Percentiles rank a stretch among this genome's conserved stretches.
These are phyloP conservation scores for Pythium sukuiense DNA, from an alignment of 352 stramenopile species.

Conservation along the genomic window DNA sequence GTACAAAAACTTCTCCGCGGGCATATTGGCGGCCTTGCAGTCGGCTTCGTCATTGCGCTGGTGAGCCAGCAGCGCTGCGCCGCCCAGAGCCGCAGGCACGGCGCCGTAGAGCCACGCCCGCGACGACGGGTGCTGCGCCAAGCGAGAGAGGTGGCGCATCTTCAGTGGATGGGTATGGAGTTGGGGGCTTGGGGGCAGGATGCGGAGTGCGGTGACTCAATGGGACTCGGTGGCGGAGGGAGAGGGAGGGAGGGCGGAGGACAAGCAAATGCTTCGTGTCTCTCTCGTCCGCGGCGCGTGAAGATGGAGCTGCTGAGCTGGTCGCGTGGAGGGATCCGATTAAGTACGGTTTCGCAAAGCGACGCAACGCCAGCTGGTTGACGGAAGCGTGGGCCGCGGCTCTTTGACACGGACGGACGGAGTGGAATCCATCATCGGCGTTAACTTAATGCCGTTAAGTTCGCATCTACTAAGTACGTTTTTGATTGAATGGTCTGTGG, in stretches of 20 bases:
- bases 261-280: conserved; percentile 8
- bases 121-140: conserved; percentile 21
- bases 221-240: not conserved
- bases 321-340: not conserved
- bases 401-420: not conserved
- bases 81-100: conserved; percentile 31
- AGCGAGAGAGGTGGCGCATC: conserved; percentile 20
- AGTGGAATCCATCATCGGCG: no score
- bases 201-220: conserved; percentile 10
- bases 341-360: conserved; percentile 3
- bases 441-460: not conserved
- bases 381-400: not conserved
- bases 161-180: not conserved
- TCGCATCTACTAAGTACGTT: not conserved
- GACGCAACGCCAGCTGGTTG: not conserved
- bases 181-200: conserved; percentile 1
- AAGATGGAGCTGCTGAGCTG: not conserved
- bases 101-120: conserved; percentile 35
- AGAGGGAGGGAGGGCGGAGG: not conserved
- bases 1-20: conserved; percentile 64
- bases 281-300: conserved; percentile 4
- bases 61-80: conserved; percentile 19
- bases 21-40: conserved; percentile 41
- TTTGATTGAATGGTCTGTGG: not conserved
- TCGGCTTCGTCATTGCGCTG: conserved; percentile 19